A percentile compares a stretch with the other conserved stretches of the same genome.
Evolutionary conservation across 768 basidiomycete genomes (phyloP).

Genomic region (Cystobasidium tubakii): DNA sequence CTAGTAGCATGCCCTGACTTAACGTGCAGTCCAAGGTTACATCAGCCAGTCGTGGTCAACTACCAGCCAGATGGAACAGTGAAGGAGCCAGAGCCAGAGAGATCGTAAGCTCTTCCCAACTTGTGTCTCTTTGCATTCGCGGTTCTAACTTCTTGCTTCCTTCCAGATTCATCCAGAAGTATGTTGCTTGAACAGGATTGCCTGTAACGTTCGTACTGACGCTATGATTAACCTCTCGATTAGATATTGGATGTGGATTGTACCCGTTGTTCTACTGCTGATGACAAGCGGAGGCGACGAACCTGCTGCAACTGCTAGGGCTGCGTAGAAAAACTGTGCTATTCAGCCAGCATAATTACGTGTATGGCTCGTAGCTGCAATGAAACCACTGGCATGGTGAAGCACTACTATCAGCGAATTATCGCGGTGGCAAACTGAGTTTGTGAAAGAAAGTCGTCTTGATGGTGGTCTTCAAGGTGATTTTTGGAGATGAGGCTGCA

Average conservation of each 20-base stretch:
- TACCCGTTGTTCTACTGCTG: slow-evolving; percentile 15
- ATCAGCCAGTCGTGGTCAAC: slow-evolving; percentile 12
- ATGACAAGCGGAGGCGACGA: slow-evolving; percentile 12
- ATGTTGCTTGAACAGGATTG: neutral
- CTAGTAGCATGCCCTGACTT: neutral
- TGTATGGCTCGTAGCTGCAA: no score
- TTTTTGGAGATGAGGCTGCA: no score
- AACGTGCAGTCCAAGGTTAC: slow-evolving; percentile 4
- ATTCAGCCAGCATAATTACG: neutral
- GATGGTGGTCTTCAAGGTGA: no score
- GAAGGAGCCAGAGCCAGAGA: slow-evolving; percentile 33
- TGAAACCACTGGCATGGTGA: no score
- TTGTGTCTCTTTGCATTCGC: neutral
- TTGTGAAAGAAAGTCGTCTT: no score
- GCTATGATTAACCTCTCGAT: neutral
- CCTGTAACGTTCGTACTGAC: neutral
- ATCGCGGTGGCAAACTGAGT: no score
- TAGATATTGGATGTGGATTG: slow-evolving; percentile 32
- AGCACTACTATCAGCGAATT: no score
- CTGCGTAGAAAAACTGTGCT: neutral
- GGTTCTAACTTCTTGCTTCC: neutral
- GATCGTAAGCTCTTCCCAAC: neutral
- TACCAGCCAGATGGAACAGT: slow-evolving; percentile 23
- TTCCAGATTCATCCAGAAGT: slow-evolving; percentile 17
- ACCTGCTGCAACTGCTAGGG: neutral